Evolutionary conservation across 2,329 filamentous ascomycete species (phyloP), one percentile per base, ranked within the genome.

Genomic region (Thyridium curvatum): DNA sequence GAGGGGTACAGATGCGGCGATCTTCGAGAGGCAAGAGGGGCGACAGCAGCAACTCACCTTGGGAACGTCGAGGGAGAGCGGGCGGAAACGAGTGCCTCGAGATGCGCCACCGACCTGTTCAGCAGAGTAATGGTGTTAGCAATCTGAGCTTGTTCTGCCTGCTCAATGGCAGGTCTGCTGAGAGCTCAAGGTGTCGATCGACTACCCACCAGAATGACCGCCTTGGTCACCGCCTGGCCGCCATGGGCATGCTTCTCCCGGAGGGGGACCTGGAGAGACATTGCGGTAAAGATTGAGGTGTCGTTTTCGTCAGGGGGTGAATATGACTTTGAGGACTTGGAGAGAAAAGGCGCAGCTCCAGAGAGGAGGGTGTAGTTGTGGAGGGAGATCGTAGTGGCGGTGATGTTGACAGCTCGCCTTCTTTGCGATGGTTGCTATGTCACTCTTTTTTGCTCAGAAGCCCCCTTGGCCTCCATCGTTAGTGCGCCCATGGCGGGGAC

Each of bases 61-160:
- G 53, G 93, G 93, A 41, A 96, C 75, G 68, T 98, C 93, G 55
- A 97, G 84, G 40, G 89, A 95, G 51, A 98, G 76, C 53, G 93
- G 93, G 52, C 93, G 80, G 70, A 97, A 97, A 51, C 93, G 81
- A 46, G 93, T 98, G 61, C 93, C 93, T 74, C 93, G 80, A 42
- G 90, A 96, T 40, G 93, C 90, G 44, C 93, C 91, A 50, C 91
- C 91, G 57, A 97, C 91, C 90, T 96, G 35, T 32, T 32, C 29
- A 43, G 17, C 17, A 35, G 43, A n/a, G 45, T 37, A 30, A 31
- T 40, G 32, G 14, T 16, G 37, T 14, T 35, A 35, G 34, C 34
- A 41, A 26, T 6, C 10, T 26, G 21, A 6, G 6, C 21, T 26
- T 10, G 21, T 26, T 26, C 6, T 26, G 21, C 10, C 21, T 26